Percentiles rank a stretch among this genome's conserved stretches.
Conservation (phyloP, 441 rosid species). For the Gossypium trilobum region DNA sequence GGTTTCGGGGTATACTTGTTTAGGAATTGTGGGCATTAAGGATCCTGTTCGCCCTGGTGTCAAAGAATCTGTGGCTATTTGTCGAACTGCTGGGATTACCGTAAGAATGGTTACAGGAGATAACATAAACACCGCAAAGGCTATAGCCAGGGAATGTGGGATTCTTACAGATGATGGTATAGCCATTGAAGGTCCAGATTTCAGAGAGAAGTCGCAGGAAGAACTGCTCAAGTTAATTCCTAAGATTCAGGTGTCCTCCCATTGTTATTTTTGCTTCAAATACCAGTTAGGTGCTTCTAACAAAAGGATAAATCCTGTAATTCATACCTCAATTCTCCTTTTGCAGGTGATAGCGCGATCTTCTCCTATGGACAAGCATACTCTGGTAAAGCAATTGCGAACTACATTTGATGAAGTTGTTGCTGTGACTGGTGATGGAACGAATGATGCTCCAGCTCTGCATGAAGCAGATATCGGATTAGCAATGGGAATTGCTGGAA, state of each 20-base stretch:
- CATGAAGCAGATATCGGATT: slow-evolving; percentile 75
- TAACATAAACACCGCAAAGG: slow-evolving; percentile 65
- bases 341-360: slow-evolving; percentile 71
- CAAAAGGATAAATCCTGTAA: neutral
- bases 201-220: slow-evolving; percentile 51
- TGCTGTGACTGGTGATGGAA: slow-evolving; percentile 75
- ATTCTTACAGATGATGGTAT: slow-evolving; percentile 63
- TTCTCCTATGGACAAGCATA: slow-evolving; percentile 67
- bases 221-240: slow-evolving; percentile 62
- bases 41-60: slow-evolving; percentile 76
- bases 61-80: slow-evolving; percentile 54
- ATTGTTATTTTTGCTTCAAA: neutral
- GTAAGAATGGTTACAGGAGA: slow-evolving; percentile 77
- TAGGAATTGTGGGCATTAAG: slow-evolving; percentile 65
- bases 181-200: slow-evolving; percentile 65
- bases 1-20: slow-evolving; percentile 51
- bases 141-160: slow-evolving; percentile 70
- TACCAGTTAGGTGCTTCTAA: neutral
- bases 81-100: slow-evolving; percentile 56
- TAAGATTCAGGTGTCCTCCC: slow-evolving; percentile 61
- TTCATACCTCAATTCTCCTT: neutral
- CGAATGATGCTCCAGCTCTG: slow-evolving; percentile 80
- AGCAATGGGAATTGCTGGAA: slow-evolving; percentile 80
- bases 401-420: slow-evolving; percentile 69
- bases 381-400: slow-evolving; percentile 53